A percentile compares a stretch with the other conserved stretches of the same genome.
Conservation (phyloP, 208 protist species). For the Leishmania major region DNA sequence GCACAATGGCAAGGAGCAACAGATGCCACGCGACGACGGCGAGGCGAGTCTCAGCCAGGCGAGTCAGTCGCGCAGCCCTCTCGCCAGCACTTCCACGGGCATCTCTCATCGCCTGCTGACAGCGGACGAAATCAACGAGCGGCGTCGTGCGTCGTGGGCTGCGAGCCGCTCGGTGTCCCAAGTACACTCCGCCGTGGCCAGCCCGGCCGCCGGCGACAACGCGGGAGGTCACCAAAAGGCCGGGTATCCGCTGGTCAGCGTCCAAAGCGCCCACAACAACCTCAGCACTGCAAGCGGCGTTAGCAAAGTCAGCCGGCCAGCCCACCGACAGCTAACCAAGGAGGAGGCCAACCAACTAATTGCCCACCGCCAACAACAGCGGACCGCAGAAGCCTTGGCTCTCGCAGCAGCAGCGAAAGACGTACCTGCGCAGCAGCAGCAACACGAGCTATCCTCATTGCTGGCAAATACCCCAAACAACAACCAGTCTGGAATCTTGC, state of each 20-base stretch:
- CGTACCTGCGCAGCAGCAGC: constrained; percentile 12
- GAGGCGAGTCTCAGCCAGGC: constrained; percentile 5
- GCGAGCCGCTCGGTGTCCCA: constrained; percentile 17
- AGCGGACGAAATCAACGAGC: constrained; percentile 22
- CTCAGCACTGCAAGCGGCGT: constrained; percentile 14
- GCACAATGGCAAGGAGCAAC: constrained; percentile 12
- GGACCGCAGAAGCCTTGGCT: constrained; percentile 12
- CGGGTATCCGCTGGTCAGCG: background rate
- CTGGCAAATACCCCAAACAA: background rate
- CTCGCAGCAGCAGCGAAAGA: constrained; percentile 10
- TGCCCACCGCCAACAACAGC: constrained; percentile 36
- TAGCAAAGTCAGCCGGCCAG: constrained; percentile 16
- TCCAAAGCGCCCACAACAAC: constrained; percentile 16
- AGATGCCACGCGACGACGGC: constrained; percentile 1
- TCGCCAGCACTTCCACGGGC: constrained; percentile 12
- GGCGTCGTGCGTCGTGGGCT: constrained; percentile 9
- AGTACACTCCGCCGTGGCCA: background rate
- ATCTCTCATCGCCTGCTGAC: constrained; percentile 35
- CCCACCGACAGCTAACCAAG: constrained; percentile 42
- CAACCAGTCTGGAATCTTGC: background rate
- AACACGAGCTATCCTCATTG: background rate
- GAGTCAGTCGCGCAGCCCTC: constrained; percentile 19
- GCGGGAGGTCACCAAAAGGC: background rate
- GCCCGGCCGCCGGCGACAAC: background rate
- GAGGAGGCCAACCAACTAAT: constrained; percentile 40